Base-by-base conservation (phyloP, 1,139 yeast genomes). In the Debaryomycetaceae sp. region DNA sequence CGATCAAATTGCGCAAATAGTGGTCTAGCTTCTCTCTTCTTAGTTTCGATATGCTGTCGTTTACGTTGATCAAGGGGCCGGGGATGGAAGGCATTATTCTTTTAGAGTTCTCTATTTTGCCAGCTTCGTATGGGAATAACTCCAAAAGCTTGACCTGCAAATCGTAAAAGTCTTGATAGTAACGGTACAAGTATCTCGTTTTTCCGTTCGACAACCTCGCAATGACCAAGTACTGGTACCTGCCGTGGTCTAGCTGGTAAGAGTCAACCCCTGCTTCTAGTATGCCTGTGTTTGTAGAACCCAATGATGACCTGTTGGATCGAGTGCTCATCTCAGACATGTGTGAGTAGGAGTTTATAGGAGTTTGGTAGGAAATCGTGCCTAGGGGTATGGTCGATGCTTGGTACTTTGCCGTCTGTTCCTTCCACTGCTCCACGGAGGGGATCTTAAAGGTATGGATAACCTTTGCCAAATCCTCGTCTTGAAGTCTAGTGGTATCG, bases 151-250 rank as follows among this genome's bases (percentile, higher is more conserved):
- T 81, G 42, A 91, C 93, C 63, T 95, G 99, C 59, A 91, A 80
- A 65, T 93, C 97, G 64, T 91, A 93, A 62, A 95, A 95, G 67
- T 95, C 99, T 63, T 93, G 97, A 65, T 95, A 95, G 66, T 80
- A 91, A 51, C 99, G 78, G 65, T 95, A 90, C 51, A 95, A 71
- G 49, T 83, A 80, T 49, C 97, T 76, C 35, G 69, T 67, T 46
- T 77, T 75, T 7, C 95, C 95, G 59, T 84, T 83, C 34, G 85
- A 78, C 52, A 90, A 68, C 46, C 79, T 76, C 36, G 88, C 90
- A 36, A 79, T 75, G 3, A 93, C 81, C 47, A 88, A 76, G 64
- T 87, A 93, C 87, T 96, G 95, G 65, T 89, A 93, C 50, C 96
- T 78, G 13, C 95, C 96, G 49, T 87, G 88, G 49, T 88, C 93